phyloP scores from a whole-genome alignment of 305 asterid genomes.

The Fraxinus angustifolia region DNA sequence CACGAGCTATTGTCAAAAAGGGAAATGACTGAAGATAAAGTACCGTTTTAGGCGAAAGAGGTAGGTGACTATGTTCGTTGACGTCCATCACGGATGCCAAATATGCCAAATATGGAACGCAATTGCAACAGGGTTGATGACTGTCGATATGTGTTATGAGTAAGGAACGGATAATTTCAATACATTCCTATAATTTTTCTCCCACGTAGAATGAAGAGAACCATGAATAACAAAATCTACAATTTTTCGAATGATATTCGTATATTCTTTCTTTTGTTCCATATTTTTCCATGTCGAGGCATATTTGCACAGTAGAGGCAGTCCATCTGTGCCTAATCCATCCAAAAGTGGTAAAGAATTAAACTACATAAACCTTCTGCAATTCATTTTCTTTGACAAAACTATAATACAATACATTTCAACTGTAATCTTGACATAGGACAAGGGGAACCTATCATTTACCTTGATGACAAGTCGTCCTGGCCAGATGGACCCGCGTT shows the following conservation, averaged over 20 bases:
- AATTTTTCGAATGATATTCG: neutral
- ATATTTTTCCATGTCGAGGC: neutral
- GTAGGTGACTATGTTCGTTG: neutral
- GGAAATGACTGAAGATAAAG: neutral
- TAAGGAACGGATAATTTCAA: neutral
- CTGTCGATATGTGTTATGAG: neutral
- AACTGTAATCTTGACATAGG: conserved; percentile 3
- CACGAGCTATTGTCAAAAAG: neutral
- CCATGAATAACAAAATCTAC: neutral
- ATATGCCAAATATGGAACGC: neutral
- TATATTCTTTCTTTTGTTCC: neutral
- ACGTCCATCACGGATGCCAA: neutral
- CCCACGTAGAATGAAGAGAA: neutral
- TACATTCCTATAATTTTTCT: neutral
- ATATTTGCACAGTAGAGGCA: neutral
- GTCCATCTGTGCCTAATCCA: neutral
- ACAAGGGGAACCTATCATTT: neutral
- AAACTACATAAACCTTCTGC: neutral
- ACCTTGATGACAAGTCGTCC: conserved; percentile 20
- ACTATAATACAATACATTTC: neutral
- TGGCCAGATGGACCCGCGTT: conserved; percentile 20
- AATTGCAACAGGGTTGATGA: neutral
- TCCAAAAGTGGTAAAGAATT: neutral
- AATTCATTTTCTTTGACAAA: neutral
- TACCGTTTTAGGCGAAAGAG: neutral